Evolutionary conservation across 495 filamentous ascomycete genomes (phyloP), one percentile per base, ranked within the genome.

Genomic region (Podospora pseudoanserina): DNA sequence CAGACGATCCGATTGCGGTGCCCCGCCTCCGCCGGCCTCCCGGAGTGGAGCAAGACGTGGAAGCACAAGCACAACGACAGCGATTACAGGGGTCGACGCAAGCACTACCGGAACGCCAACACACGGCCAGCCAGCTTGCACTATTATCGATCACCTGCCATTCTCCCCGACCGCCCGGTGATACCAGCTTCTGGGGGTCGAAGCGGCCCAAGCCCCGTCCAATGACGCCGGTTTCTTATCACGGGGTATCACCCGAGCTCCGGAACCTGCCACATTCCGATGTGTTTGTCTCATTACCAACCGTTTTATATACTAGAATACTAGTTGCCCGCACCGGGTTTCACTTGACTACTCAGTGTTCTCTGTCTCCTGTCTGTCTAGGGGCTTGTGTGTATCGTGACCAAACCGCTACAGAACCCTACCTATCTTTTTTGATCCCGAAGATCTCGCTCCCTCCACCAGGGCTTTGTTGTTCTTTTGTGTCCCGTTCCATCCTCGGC

Each of bases 141-240:
- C 30, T 32, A 7, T 7, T 57, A 70, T 73, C 71, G 74, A 68
- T 76, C 74, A 76, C 67, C 74, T 76, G 72, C 61, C 44, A 5
- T 27, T 28, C 19, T 32, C 61, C 61, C 67, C 63, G 69, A 68
- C 69, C 65, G 67, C 65, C 65, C 67, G 63, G 61, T 66, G 69
- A 71, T 66, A 68, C 65, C 30, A 23, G 53, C 19, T 32, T 23
- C 23, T 23, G 23, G 30, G 30, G 55, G 20, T 58, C 23, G 55
- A 49, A 49, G 39, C 39, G 39, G 39, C 15, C 39, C 39, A 49
- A 13, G 39, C 39, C 39, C 39, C 39, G 39, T 19, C 68, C 65
- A 70, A 72, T 67, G 20, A 65, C 28, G 44, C 65, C 49, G 18
- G 39, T 55, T 63, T 20, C 70, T 72, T 68, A 69, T 72, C 70